Conservation (phyloP, 2,329 filamentous ascomycete species). For the Aspergillus caelatus region DNA sequence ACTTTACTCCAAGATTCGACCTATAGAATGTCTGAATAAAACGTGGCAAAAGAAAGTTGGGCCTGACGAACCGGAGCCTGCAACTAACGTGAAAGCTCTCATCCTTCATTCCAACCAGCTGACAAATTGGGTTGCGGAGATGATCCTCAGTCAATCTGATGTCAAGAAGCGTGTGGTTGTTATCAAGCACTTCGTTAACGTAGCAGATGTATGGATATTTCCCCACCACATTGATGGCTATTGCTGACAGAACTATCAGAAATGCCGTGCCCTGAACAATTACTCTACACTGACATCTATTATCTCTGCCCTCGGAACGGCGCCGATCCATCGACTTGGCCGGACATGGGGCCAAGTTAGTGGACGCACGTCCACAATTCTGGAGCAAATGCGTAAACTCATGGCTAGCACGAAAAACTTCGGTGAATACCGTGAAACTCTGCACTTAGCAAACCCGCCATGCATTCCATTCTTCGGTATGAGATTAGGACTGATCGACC, state of each 20-base stretch:
- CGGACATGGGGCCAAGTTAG: slow-evolving; percentile 95
- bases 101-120: slow-evolving; percentile 98
- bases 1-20: slow-evolving; percentile 92
- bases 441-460: slow-evolving; percentile 91
- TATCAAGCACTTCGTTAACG: slow-evolving; percentile 96
- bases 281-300: slow-evolving; percentile 97
- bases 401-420: slow-evolving; percentile 99
- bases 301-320: slow-evolving; percentile 91
- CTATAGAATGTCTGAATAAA: slow-evolving; percentile 95
- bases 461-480: slow-evolving; percentile 98
- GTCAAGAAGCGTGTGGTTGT: slow-evolving; percentile 95
- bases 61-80: slow-evolving; percentile 72
- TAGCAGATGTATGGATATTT: slow-evolving; percentile 73
- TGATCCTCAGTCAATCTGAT: slow-evolving; percentile 94
- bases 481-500: slow-evolving; percentile 45
- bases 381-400: slow-evolving; percentile 89
- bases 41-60: slow-evolving; percentile 96
- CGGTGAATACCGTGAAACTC: slow-evolving; percentile 88
- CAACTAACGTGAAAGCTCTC: slow-evolving; percentile 90
- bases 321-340: slow-evolving; percentile 89
- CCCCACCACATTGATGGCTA: neutral
- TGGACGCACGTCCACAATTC: slow-evolving; percentile 73
- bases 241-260: slow-evolving; percentile 55
- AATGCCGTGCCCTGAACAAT: slow-evolving; percentile 92
- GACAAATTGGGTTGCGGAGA: slow-evolving; percentile 99